Evolutionary conservation across 2,329 filamentous ascomycete species (phyloP), one percentile per base, ranked within the genome.

Genomic region (Fusarium tjaetaba): DNA sequence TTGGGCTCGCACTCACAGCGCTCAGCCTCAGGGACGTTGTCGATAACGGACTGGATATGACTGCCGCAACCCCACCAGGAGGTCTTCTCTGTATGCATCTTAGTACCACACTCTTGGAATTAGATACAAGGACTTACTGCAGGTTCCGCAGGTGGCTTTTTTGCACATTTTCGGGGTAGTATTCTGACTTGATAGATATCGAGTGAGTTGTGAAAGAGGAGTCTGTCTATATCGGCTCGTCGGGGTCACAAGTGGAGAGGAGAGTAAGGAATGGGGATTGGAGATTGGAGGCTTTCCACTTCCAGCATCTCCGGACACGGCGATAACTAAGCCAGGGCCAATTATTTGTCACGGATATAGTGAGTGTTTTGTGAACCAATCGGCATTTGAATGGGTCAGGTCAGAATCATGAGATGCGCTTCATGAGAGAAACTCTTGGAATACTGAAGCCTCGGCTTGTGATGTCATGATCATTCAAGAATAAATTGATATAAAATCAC

Each of bases 1-100:
- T 88, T 88, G 34, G 92, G 91, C 76, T 87, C 84, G 79, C 92
- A 94, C 30, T 84, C 85, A 84, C 92, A 94, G 82, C 91, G 88
- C 45, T 93, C 85, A 11, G 84, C 81, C 41, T 85, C 82, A 9
- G 90, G 86, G 48, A 93, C 80, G 32, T 80, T 77, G 79, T 91
- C 88, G 84, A 94, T 88, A 75, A 94, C 91, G 22, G 80, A 80
- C 18, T 88, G 83, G 74, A 92, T 84, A 82, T 93, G 89, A 69
- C 76, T 84, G 71, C 90, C 90, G 81, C 91, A 93, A 70, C 91
- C 91, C 83, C 85, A 89, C 91, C 91, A 93, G 62, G 89, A 72
- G 45, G 78, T 69, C 65, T 77, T 78, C 22, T 76, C 77, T 79
- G 38, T 42, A 16, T 18, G 39, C 24, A 15, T 20, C 15, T 71